Percentiles rank a stretch among this genome's conserved stretches.
phyloP scores from a whole-genome alignment of 2,329 filamentous ascomycete genomes.

The Penicillium sp. region DNA sequence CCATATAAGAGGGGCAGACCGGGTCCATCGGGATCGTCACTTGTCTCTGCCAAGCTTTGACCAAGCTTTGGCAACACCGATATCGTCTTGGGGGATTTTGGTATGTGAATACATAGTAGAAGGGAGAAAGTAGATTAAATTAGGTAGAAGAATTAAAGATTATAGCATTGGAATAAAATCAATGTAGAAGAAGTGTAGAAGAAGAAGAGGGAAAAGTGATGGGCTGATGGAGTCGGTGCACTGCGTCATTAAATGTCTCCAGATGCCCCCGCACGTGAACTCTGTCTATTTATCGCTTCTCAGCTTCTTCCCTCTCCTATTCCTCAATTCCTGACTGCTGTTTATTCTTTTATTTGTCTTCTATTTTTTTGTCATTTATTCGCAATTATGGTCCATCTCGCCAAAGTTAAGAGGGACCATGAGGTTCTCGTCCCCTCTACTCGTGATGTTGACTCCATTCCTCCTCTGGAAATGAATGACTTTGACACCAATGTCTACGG shows the following conservation, averaged over 20 bases:
- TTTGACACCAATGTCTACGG: slow-evolving; percentile 82
- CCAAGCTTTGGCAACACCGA: slow-evolving; percentile 15
- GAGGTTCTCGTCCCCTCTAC: slow-evolving; percentile 35
- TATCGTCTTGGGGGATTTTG: background rate
- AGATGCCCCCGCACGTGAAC: background rate
- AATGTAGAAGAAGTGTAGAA: background rate
- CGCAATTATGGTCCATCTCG: slow-evolving; percentile 44
- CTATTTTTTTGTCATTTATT: background rate
- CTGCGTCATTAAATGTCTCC: background rate
- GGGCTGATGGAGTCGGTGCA: background rate
- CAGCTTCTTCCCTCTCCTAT: background rate
- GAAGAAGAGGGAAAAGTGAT: background rate
- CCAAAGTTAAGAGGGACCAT: slow-evolving; percentile 37
- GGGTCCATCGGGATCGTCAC: slow-evolving; percentile 14
- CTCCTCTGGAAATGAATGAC: slow-evolving; percentile 45
- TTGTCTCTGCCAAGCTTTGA: slow-evolving; percentile 24
- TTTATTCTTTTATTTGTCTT: background rate
- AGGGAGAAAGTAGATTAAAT: background rate
- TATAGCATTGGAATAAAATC: background rate
- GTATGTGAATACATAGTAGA: background rate
- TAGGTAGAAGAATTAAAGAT: background rate
- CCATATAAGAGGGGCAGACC: slow-evolving; percentile 6
- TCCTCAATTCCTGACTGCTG: background rate
- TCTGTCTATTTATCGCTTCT: background rate
- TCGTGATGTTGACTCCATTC: slow-evolving; percentile 41